Base-by-base conservation (phyloP, 2,329 filamentous ascomycete genomes). In the Fusarium sp. region DNA sequence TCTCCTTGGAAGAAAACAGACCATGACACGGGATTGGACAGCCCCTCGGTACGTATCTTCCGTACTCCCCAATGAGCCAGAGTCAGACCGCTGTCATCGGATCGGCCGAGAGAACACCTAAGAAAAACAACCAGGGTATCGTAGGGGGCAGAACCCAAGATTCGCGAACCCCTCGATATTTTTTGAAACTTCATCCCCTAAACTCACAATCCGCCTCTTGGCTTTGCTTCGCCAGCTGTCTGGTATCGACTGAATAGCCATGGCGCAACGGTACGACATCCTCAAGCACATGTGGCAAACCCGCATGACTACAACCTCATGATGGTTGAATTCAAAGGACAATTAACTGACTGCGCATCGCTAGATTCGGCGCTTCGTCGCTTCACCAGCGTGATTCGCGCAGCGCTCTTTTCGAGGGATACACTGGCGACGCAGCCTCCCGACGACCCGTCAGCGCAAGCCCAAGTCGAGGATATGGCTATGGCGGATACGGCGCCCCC, bases 341-440 rank as follows among this genome's bases (percentile, higher is more conserved):
- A 48, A 34, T 24, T 20, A 57, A 22, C 66, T 73, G 59, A 72
- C 65, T 40, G 30, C 20, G 25, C 49, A 46, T 46, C 20, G 20
- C 48, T 59, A 92, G 91, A 83, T 93, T 92, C 79, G 86, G 88
- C 74, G 82, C 86, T 74, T 91, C 90, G 49, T 86, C 86, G 71
- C 87, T 93, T 67, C 91, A 93, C 79, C 91, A 94, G 83, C 87
- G 91, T 83, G 85, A 93, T 83, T 86, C 89, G 76, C 85, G 91
- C 77, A 91, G 88, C 77, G 90, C 90, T 71, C 88, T 94, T 70
- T 94, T 94, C 81, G 91, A 92, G 72, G 90, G 90, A 74, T 94
- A 94, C 81, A 89, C 86, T 69, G 79, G 80, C 71, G 79, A 81
- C 65, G 80, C 82, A 69, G 72, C 79, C 56, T 74, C 72, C 51